These are phyloP conservation scores for Neurospora terricola DNA, from an alignment of 495 filamentous ascomycete species.

Conservation along the genomic window DNA sequence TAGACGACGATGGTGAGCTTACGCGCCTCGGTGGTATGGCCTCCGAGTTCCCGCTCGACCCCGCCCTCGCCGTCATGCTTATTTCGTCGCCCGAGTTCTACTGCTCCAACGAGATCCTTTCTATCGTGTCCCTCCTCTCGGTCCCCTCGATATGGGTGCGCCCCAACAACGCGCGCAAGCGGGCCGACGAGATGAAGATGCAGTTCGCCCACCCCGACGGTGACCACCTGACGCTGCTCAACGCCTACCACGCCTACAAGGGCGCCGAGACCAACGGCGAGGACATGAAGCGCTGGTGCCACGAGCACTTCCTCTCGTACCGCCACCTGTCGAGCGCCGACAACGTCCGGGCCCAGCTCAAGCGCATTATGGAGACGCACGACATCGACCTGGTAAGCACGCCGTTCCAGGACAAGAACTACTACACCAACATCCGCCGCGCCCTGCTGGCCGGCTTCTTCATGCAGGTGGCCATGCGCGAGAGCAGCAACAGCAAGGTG, in stretches of 20 bases:
- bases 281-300: slow-evolving; percentile 83
- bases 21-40: slow-evolving; percentile 78
- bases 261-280: slow-evolving; percentile 52
- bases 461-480: slow-evolving; percentile 98
- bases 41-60: slow-evolving; percentile 93
- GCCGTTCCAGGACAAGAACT: slow-evolving; percentile 88
- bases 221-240: slow-evolving; percentile 91
- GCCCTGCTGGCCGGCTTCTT: slow-evolving; percentile 96
- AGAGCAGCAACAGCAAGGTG: slow-evolving; percentile 60
- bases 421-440: slow-evolving; percentile 93
- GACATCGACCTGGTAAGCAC: slow-evolving; percentile 79
- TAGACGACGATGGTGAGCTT: slow-evolving; percentile 91
- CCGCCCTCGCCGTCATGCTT: slow-evolving; percentile 92
- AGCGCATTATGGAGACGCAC: slow-evolving; percentile 90
- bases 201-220: slow-evolving; percentile 88
- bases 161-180: slow-evolving; percentile 69
- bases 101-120: slow-evolving; percentile 97
- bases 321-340: slow-evolving; percentile 85
- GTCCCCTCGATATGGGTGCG: slow-evolving; percentile 92
- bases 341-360: slow-evolving; percentile 82
- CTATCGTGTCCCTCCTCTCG: slow-evolving; percentile 85
- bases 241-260: slow-evolving; percentile 98
- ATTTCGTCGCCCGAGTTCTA: slow-evolving; percentile 96
- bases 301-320: slow-evolving; percentile 92
- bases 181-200: slow-evolving; percentile 96